Percentiles rank a stretch among this genome's conserved stretches.
phyloP scores from a whole-genome alignment of 2,329 filamentous ascomycete species.

The Fusarium circinatum region DNA sequence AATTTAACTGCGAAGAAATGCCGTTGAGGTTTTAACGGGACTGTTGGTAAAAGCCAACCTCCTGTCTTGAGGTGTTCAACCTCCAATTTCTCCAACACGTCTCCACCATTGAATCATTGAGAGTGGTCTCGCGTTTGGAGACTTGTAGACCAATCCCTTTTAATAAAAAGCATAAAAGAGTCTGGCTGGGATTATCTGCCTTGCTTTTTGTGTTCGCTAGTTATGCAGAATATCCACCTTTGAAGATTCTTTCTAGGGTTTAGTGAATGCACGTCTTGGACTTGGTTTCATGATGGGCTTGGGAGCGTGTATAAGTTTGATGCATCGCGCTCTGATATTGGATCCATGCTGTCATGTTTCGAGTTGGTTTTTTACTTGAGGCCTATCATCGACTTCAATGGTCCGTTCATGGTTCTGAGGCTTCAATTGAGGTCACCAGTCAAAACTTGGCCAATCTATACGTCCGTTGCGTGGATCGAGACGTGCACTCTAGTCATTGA shows the following conservation, averaged over 20 bases:
- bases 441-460: background rate
- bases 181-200: slow-evolving; percentile 1
- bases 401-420: background rate
- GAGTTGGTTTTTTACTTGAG: accelerated
- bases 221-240: background rate
- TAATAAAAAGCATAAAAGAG: background rate
- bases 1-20: background rate
- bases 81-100: slow-evolving; percentile 31
- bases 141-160: slow-evolving; percentile 29
- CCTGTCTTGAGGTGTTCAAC: slow-evolving; percentile 8
- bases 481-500: background rate
- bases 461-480: background rate
- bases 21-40: background rate
- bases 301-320: background rate
- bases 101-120: slow-evolving; percentile 25
- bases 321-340: background rate
- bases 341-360: background rate
- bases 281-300: background rate
- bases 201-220: background rate
- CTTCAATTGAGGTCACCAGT: background rate
- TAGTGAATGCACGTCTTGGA: background rate
- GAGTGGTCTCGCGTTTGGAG: slow-evolving; percentile 22
- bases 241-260: background rate
- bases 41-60: slow-evolving; percentile 16
- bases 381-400: background rate